These are phyloP conservation scores for Zizania palustris DNA, from an alignment of 202 grass and related monocot species.

Conservation along the genomic window DNA sequence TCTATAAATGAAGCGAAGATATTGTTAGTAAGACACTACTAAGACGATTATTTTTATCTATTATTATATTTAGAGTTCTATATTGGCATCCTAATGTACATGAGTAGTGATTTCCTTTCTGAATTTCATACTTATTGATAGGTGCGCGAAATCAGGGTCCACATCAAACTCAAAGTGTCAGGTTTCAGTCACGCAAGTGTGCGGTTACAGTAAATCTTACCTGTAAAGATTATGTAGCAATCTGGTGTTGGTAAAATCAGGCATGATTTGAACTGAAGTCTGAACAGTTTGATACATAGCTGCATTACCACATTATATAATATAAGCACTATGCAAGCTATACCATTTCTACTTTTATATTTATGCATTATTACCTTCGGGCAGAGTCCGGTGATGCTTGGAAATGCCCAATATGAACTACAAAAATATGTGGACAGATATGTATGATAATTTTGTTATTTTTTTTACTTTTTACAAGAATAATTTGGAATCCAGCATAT, in stretches of 20 bases:
- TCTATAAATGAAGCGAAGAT: too few relatives aligned
- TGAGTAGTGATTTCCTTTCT: too few relatives aligned
- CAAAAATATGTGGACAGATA: conserved; percentile 73
- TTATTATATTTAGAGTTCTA: too few relatives aligned
- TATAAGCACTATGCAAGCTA: conserved; percentile 13
- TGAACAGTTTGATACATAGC: neutral
- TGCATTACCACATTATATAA: neutral
- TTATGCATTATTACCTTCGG: conserved; percentile 44
- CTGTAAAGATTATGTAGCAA: conserved; percentile 28
- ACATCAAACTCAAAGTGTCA: neutral
- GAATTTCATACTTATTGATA: too few relatives aligned
- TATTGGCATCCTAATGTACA: too few relatives aligned
- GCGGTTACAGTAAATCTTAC: conserved; percentile 3
- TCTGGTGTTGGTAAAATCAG: conserved; percentile 9
- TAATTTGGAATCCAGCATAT: neutral
- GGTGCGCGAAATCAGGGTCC: conserved; percentile 39
- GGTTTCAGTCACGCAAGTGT: conserved; percentile 24
- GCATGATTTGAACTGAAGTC: neutral
- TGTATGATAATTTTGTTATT: conserved; percentile 54
- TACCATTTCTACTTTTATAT: conserved; percentile 21
- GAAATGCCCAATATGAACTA: conserved; percentile 75
- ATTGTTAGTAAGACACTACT: too few relatives aligned
- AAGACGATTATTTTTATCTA: too few relatives aligned
- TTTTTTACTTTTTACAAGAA: neutral
- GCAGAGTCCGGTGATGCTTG: conserved; percentile 79